Evolutionary conservation across 441 rosid species (phyloP), one percentile per base, ranked within the genome.

Genomic region (Theobroma grandiflorum): DNA sequence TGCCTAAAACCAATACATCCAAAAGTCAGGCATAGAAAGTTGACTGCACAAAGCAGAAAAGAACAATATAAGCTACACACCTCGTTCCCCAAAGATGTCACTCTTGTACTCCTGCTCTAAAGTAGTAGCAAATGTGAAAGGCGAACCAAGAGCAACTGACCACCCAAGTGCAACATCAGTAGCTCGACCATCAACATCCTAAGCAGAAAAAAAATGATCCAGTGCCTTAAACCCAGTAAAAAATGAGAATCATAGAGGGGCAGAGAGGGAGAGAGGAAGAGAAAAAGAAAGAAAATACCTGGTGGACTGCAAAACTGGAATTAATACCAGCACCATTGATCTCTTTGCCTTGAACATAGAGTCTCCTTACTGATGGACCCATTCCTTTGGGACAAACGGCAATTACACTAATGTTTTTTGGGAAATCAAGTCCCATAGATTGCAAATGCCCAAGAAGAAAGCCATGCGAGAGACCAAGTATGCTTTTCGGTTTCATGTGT

Each of bases 91-190:
- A 78, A 96, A 96, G 72, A 96, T 95, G 86, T 96, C 99, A 88
- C 99, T 96, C 92, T 81, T 93, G 85, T 93, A 96, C 89, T 96
- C 99, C 83, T 93, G 95, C 83, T 95, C 99, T 80, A 96, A 86
- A 22, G 98, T 96, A 16, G 98, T 96, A 72, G 96, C 98, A 88
- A 96, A 96, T 6, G 98, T 92, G 78, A 93, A 96, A 57, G 99
- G 99, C 79, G 99, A 96, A 31, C 99, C 99, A 70, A 96, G 95
- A 72, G 97, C 98, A 80, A 95, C 90, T 4, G 99, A 96, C 98
- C 98, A 96, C 84, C 98, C 98, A 72, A 96, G 81, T 75, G 99
- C 98, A 83, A 93, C 93, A 81, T 95, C 93, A 2, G 98, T 89
- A 12, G 98, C 99, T 83, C 98, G 90, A 75, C 98, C 97, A 64